These are phyloP conservation scores for Sungouiella thailandica DNA, from an alignment of 805 yeast genomes.

Conservation along the genomic window DNA sequence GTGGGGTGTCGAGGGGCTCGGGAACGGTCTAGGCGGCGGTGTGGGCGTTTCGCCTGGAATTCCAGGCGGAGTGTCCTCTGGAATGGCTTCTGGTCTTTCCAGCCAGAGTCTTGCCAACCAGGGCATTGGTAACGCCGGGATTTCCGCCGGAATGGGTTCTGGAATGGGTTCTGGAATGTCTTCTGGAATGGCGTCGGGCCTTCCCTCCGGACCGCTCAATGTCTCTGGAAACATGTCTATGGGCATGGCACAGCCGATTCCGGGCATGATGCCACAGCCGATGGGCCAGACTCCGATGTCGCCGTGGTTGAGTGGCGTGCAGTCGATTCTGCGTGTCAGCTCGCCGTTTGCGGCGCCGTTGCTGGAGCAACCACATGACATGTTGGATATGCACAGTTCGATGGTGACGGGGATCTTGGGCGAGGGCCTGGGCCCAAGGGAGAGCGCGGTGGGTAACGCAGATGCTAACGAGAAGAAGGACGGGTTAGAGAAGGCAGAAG, in stretches of 20 bases:
- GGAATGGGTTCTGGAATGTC: no score
- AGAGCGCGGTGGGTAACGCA: not conserved
- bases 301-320: constrained; percentile 36
- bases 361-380: constrained; percentile 17
- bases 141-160: no score
- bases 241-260: constrained; percentile 29
- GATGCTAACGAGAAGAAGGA: not conserved
- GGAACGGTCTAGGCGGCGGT: constrained; percentile 15
- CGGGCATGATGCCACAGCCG: constrained; percentile 23
- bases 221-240: no score
- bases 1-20: constrained; percentile 42
- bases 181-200: no score
- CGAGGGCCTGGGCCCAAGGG: constrained; percentile 13
- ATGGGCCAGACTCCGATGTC: no score
- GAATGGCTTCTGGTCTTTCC: no score
- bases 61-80: no score
- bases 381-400: constrained; percentile 34
- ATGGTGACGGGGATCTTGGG: constrained; percentile 38
- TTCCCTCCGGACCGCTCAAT: no score
- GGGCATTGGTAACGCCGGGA: no score
- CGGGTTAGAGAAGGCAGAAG: not conserved
- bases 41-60: constrained; percentile 18
- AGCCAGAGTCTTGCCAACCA: no score
- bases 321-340: constrained; percentile 31
- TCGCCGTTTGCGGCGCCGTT: constrained; percentile 38